Percentiles rank a stretch among this genome's conserved stretches.
These are phyloP conservation scores for Oidiodendron maius DNA, from an alignment of 495 filamentous ascomycete genomes.

Conservation along the genomic window DNA sequence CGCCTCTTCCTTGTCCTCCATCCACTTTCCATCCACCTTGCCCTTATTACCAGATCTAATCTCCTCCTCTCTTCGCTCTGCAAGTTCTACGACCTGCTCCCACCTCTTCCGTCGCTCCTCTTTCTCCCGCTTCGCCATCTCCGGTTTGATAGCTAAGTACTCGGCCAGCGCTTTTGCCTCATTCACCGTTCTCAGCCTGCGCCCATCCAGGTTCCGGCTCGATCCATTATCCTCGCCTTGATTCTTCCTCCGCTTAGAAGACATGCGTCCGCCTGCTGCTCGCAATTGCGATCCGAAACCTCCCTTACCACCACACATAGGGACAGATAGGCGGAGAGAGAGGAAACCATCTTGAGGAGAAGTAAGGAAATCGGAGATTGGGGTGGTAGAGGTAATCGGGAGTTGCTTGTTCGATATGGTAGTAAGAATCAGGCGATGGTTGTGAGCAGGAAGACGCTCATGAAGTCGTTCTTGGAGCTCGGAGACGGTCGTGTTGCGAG, in stretches of 20 bases:
- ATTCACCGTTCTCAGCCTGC: conserved; percentile 82
- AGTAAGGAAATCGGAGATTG: conserved; percentile 49
- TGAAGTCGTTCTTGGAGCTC: conserved; percentile 59
- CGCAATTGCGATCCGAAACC: conserved; percentile 96
- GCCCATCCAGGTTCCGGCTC: conserved; percentile 87
- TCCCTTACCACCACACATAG: conserved; percentile 86
- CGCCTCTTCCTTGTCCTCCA: conserved; percentile 84
- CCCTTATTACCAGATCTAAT: conserved; percentile 62
- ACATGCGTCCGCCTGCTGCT: conserved; percentile 96
- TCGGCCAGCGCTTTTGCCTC: conserved; percentile 94
- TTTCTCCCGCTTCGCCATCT: conserved; percentile 90
- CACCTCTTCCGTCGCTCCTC: conserved; percentile 74
- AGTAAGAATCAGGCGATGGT: conserved; percentile 62
- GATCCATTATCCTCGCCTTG: conserved; percentile 81
- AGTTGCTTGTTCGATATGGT: conserved; percentile 75
- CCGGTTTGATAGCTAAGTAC: conserved; percentile 90
- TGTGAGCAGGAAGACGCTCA: conserved; percentile 53
- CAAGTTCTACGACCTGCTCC: conserved; percentile 76
- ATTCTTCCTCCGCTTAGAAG: conserved; percentile 79
- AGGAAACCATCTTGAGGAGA: conserved; percentile 57
- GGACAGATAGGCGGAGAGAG: conserved; percentile 68
- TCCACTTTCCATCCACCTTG: conserved; percentile 82
- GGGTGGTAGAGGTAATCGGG: conserved; percentile 31
- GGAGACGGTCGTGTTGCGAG: conserved; percentile 56
- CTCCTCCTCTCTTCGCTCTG: conserved; percentile 77